Evolutionary conservation across 306 rosid species (phyloP).

Genomic region (Calophaca sinica): DNA sequence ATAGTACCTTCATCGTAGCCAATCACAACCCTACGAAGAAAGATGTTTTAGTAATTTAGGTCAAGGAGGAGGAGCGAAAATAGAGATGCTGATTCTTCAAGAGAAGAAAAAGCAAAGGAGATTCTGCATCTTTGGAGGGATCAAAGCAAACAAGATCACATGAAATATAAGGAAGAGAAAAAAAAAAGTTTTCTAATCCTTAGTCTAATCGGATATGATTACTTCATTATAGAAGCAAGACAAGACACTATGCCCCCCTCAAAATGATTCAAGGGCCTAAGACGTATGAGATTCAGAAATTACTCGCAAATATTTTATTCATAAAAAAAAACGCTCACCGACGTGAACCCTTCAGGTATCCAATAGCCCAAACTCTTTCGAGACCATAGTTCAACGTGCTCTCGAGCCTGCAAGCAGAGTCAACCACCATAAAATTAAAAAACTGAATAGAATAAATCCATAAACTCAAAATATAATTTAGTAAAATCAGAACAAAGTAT

Average conservation of each 20-base stretch:
- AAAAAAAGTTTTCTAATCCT: conserved; percentile 15
- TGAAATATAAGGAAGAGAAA: conserved; percentile 16
- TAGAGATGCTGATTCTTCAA: conserved; percentile 21
- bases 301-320: conserved; percentile 15
- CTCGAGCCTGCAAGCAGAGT: conserved; percentile 82
- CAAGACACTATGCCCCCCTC: conserved; percentile 7
- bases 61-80: conserved; percentile 1
- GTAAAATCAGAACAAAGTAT: not conserved
- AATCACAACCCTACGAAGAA: conserved; percentile 81
- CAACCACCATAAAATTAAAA: conserved; percentile 10
- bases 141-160: conserved; percentile 23
- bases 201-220: conserved; percentile 17
- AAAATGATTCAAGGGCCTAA: conserved; percentile 23
- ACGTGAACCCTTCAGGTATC: conserved; percentile 96
- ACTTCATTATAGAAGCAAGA: conserved; percentile 26
- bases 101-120: conserved; percentile 17
- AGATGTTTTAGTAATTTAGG: conserved; percentile 22
- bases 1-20: conserved; percentile 99
- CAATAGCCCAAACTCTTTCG: conserved; percentile 99
- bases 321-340: conserved; percentile 64
- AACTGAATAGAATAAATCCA: conserved; percentile 4
- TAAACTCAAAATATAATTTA: conserved; percentile 8
- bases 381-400: conserved; percentile 96
- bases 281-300: conserved; percentile 16
- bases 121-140: conserved; percentile 28